Percentiles rank a stretch among this genome's conserved stretches.
Evolutionary conservation across 345 rosid species (phyloP).

Genomic region (Dovyalis caffra): DNA sequence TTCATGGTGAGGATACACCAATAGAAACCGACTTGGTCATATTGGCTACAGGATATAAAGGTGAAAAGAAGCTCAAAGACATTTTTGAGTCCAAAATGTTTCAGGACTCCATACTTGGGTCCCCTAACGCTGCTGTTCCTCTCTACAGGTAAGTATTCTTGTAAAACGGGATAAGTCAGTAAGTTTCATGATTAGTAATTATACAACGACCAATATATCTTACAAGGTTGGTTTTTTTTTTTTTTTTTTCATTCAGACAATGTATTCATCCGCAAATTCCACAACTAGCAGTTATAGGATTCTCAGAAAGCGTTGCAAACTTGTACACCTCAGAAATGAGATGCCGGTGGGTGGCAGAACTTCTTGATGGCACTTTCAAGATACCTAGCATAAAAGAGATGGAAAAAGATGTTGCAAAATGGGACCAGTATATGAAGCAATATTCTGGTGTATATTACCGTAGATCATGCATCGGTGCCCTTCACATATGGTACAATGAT

Average conservation of each 20-base stretch:
- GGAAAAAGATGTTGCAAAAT: not conserved
- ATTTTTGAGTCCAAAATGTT: conserved; percentile 27
- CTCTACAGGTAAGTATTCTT: conserved; percentile 38
- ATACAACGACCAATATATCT: not conserved
- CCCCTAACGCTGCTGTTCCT: conserved; percentile 28
- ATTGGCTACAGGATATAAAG: conserved; percentile 41
- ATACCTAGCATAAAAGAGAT: not conserved
- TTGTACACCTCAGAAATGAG: conserved; percentile 41
- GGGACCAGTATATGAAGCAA: not conserved
- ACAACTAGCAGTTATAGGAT: conserved; percentile 42
- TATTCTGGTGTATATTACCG: not conserved
- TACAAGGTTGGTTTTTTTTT: not conserved
- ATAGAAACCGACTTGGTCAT: conserved; percentile 35
- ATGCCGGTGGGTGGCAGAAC: conserved; percentile 40
- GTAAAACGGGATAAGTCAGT: not conserved
- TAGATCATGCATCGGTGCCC: conserved; percentile 16
- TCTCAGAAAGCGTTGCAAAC: conserved; percentile 38
- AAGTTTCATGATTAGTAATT: too few relatives aligned
- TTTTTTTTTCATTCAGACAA: too few relatives aligned
- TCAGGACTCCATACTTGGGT: conserved; percentile 25
- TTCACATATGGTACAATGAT: not conserved
- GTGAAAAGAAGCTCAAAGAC: conserved; percentile 36
- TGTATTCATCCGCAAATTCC: conserved; percentile 40
- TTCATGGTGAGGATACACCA: conserved; percentile 21
- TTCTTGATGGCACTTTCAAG: conserved; percentile 27